Evolutionary conservation across 768 basidiomycete species (phyloP), one percentile per base, ranked within the genome.

Genomic region (Filobasidium wieringae): DNA sequence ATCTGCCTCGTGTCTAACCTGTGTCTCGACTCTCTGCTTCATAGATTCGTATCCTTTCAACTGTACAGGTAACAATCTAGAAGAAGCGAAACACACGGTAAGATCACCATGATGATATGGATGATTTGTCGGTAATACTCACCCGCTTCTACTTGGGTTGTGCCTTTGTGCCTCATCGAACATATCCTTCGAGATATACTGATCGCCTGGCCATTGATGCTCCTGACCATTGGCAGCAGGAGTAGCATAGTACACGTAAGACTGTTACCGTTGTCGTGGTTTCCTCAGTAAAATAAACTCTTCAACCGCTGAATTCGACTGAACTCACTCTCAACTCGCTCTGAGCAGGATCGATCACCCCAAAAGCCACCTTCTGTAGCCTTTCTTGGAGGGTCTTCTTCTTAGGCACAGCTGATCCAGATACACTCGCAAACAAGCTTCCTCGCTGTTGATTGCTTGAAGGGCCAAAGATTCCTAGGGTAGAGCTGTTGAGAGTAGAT

Each of bases 211-310:
- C 56, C 56, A 57, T 17, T 17, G 19, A 30, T 57, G 56, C 32
- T 57, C 56, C 40, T 50, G 49, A 17, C 34, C 22, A 7, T 57
- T 47, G 7, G 34, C n/a, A 11, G 39, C 56, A 6, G 56, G 56
- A 39, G 50, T 49, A 50, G 56, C 56, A 33, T 57, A 39, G 29
- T 57, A 57, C 27, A 57, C 49, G 24, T 57, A 57, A n/a, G 56
- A 29, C 56, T 57, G 27, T 33, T 15, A 47, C 29, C 40, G 7
- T 2, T 19, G 15, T n/a, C n/a, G n/a, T n/a, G n/a, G n/a, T n/a
- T n/a, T n/a, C n/a, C n/a, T n/a, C n/a, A 14, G 36, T 39, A 19
- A 30, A 55, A 14, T 29, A 45, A 7, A 4, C 8, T 30, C 19
- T 8, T 37, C 36, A 37, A n/a, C 11, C 15, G 5, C 4, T 17